phyloP scores from a whole-genome alignment of 2,329 filamentous ascomycete species.

The Fusarium sororula region DNA sequence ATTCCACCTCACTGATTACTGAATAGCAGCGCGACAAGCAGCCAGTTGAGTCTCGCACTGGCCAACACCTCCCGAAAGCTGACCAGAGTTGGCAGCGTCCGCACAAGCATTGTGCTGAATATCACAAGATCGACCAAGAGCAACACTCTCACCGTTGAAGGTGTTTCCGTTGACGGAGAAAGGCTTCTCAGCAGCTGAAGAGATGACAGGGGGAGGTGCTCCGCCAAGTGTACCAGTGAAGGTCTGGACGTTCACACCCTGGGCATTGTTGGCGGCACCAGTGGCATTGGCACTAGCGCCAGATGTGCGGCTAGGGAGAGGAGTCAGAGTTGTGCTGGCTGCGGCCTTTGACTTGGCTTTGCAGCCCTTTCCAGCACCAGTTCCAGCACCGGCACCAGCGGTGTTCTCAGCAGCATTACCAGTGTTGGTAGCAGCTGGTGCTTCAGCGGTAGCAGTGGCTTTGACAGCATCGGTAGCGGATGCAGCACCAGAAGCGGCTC shows the following conservation, averaged over 20 bases:
- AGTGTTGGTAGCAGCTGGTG: not conserved
- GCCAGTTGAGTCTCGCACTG: not conserved
- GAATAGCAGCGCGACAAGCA: not conserved
- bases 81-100: not conserved
- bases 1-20: not conserved
- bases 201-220: not conserved
- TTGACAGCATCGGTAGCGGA: not conserved
- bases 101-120: slow-evolving; percentile 1
- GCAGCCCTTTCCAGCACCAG: not conserved
- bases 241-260: not conserved
- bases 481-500: not conserved
- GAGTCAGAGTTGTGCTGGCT: not conserved
- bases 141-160: not conserved
- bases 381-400: not conserved
- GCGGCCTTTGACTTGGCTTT: not conserved
- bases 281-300: not conserved
- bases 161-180: slow-evolving; percentile 4
- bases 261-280: not conserved
- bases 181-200: not conserved
- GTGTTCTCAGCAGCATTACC: not conserved
- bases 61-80: not conserved
- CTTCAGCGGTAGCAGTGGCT: not conserved
- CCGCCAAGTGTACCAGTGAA: not conserved
- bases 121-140: not conserved
- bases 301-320: not conserved